phyloP scores from a whole-genome alignment of 768 basidiomycete species.

The Chalciporus piperatus region DNA sequence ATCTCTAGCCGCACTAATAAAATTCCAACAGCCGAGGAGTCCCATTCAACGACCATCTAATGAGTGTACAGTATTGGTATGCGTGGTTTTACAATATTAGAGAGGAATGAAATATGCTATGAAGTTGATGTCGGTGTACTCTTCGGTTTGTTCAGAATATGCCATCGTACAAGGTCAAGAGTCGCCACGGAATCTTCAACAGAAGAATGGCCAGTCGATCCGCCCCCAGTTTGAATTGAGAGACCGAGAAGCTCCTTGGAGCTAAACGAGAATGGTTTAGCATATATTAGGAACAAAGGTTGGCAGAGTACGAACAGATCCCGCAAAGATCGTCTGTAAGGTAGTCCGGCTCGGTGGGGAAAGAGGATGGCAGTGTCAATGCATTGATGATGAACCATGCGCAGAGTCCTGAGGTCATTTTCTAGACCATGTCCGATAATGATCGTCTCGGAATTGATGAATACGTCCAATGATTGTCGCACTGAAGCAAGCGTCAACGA shows the following conservation, averaged over 20 bases:
- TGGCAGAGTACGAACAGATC: constrained; percentile 58
- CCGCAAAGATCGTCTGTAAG: constrained; percentile 75
- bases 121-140: constrained; percentile 14
- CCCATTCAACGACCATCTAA: neutral
- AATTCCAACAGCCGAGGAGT: neutral
- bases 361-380: constrained; percentile 89
- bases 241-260: constrained; percentile 79
- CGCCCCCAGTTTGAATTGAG: constrained; percentile 78
- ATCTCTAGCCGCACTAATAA: too few species aligned
- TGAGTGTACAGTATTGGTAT: neutral
- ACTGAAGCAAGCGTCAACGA: constrained; percentile 63
- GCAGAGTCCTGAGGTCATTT: constrained; percentile 88
- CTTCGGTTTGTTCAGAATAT: constrained; percentile 60
- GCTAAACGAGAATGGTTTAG: constrained; percentile 37
- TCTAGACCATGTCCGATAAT: constrained; percentile 90
- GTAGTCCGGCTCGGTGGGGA: constrained; percentile 75
- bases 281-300: neutral
- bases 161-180: constrained; percentile 84
- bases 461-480: constrained; percentile 61
- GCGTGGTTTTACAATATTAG: neutral
- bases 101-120: constrained; percentile 5
- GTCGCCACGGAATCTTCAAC: constrained; percentile 88
- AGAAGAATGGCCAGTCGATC: constrained; percentile 80
- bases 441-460: constrained; percentile 80
- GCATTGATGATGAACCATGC: constrained; percentile 80